Conservation (phyloP, 208 protist species). For the Wallacemonas rigidus region DNA sequence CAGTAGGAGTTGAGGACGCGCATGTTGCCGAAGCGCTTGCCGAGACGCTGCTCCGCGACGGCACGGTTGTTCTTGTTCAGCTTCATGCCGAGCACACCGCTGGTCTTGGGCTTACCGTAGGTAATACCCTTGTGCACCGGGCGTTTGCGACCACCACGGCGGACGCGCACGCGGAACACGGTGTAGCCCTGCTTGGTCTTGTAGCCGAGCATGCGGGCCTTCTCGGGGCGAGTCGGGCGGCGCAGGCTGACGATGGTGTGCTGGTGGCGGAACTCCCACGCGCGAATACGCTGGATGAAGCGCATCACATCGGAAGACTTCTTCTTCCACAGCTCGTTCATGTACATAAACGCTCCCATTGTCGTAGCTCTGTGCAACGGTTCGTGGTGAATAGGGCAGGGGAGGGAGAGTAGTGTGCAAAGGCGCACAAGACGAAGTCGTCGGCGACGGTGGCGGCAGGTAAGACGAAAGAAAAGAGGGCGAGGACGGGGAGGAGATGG, state of each 20-base stretch:
- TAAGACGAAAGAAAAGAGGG: neutral
- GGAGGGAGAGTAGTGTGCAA: neutral
- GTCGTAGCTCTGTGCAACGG: slow-evolving; percentile 22
- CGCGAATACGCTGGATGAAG: slow-evolving; percentile 98
- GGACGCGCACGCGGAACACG: slow-evolving; percentile 99
- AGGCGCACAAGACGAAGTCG: neutral
- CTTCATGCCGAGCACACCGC: slow-evolving; percentile 98
- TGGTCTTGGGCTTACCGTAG: slow-evolving; percentile 98
- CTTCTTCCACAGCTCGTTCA: slow-evolving; percentile 99
- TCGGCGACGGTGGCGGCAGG: neutral
- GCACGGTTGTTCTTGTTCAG: slow-evolving; percentile 94
- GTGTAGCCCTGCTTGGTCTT: slow-evolving; percentile 99
- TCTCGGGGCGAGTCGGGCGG: slow-evolving; percentile 98
- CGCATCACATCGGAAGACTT: slow-evolving; percentile 99
- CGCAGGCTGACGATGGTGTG: slow-evolving; percentile 91
- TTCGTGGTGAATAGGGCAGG: neutral
- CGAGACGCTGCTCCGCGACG: slow-evolving; percentile 98
- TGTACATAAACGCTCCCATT: slow-evolving; percentile 99
- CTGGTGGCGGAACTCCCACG: slow-evolving; percentile 99
- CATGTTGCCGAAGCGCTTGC: slow-evolving; percentile 95
- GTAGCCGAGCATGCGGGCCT: slow-evolving; percentile 99
- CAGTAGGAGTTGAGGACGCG: slow-evolving; percentile 99
- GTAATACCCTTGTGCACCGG: slow-evolving; percentile 96
- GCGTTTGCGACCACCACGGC: slow-evolving; percentile 98
- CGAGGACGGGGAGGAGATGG: neutral